phyloP scores from a whole-genome alignment of 306 rosid genomes.

The Rubus parviflorus region DNA sequence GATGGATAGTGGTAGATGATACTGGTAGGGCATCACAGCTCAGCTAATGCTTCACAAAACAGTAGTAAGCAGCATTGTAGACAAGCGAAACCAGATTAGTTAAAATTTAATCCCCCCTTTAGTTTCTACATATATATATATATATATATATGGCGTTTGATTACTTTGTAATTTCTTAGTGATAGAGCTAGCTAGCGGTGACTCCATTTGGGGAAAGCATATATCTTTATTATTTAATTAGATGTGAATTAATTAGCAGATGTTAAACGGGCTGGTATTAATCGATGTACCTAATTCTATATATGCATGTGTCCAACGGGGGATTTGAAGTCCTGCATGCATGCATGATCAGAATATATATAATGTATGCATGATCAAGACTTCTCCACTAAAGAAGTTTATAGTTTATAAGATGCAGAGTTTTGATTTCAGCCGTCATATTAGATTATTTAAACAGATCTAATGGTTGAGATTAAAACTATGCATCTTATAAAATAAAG shows the following conservation, averaged over 20 bases:
- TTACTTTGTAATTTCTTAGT: background rate
- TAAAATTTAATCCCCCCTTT: too few relatives aligned
- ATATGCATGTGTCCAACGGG: background rate
- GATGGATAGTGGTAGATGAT: background rate
- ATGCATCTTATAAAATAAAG: too few relatives aligned
- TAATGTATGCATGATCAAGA: too few relatives aligned
- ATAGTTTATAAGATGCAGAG: too few relatives aligned
- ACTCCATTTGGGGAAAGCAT: background rate
- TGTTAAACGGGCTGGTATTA: background rate
- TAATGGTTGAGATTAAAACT: too few relatives aligned
- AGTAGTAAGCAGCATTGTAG: too few relatives aligned
- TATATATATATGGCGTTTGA: background rate
- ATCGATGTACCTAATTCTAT: background rate
- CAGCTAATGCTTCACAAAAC: background rate
- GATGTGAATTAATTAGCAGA: background rate
- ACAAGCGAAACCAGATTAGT: too few relatives aligned
- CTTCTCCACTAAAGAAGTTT: too few relatives aligned
- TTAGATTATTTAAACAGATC: too few relatives aligned
- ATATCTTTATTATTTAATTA: background rate
- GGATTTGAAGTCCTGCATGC: background rate
- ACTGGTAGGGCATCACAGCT: background rate
- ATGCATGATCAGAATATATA: too few relatives aligned
- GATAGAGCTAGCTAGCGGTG: background rate
- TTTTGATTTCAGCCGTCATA: too few relatives aligned
- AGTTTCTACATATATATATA: too few relatives aligned